A percentile compares a stretch with the other conserved stretches of the same genome.
These are phyloP conservation scores for Paraconiothyrium sp. DNA, from an alignment of 2,329 filamentous ascomycete species.

Conservation along the genomic window DNA sequence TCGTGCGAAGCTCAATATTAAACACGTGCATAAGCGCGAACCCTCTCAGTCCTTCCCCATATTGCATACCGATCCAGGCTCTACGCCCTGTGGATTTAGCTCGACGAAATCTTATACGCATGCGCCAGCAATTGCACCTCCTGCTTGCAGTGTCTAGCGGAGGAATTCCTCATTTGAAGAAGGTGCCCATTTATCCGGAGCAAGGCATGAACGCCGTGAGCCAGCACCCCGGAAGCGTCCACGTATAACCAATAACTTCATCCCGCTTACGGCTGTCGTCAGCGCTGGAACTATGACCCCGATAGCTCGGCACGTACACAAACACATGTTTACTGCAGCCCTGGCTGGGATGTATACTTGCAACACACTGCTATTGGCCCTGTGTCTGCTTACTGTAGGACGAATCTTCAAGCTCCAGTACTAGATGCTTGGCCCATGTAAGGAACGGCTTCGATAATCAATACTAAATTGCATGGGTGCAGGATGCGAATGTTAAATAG, in stretches of 20 bases:
- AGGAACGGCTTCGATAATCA: conserved; percentile 7
- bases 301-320: not conserved
- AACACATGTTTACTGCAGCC: not conserved
- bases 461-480: not conserved
- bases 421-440: conserved; percentile 2
- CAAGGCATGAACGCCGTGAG: not conserved
- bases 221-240: conserved; percentile 3
- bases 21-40: not conserved
- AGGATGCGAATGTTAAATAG: conserved; percentile 9
- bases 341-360: conserved; percentile 2
- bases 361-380: not conserved
- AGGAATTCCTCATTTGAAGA: not conserved
- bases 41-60: not conserved
- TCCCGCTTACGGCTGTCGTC: not conserved
- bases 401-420: not conserved
- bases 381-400: conserved; percentile 3
- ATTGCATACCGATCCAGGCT: conserved; percentile 5
- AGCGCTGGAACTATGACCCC: conserved; percentile 6
- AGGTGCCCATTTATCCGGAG: conserved; percentile 14
- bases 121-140: not conserved
- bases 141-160: not conserved
- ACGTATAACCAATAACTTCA: not conserved
- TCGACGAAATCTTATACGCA: not conserved
- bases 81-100: not conserved
- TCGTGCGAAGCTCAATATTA: not conserved